Evolutionary conservation across 352 stramenopile species (phyloP), one percentile per base, ranked within the genome.

Genomic region (Globisporangium yorkense): DNA sequence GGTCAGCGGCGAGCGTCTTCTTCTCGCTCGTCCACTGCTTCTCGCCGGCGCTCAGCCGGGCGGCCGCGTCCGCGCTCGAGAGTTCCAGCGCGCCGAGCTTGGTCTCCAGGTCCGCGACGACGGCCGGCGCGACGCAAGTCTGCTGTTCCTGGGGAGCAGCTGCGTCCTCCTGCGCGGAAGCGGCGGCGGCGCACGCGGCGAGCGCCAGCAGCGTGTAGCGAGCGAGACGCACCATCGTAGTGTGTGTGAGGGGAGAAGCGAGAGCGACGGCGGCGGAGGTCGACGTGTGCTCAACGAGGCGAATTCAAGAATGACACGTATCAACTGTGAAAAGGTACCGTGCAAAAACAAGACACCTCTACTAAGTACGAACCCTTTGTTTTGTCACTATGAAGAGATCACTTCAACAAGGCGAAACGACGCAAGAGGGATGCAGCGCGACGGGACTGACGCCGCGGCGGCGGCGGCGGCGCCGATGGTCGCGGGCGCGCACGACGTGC

Each of bases 401-500:
- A 46, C 18, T 24, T 5, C 3, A 6, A 20, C 18, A 21, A 8
- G 10, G 2, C 8, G 15, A 54, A 54, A 27, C 49, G 31, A 44
- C 33, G 21, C 41, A 18, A 29, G 21, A 24, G 21, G 21, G 49
- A 43, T 13, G 9, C 16, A 54, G 24, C 33, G 10, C 18, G n/a
- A 27, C 13, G 6, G 12, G 2, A 48, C 59, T 61, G 53, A 47
- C 8, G 39, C 13, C 33, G 24, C 44, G 43, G 31, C 37, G 33
- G 2, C 15, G 33, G 12, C 37, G 45, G n/a, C 15, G 37, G 21
- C 18, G 51, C 16, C 5, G 35, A 51, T 65, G 40, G 71, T 87
- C 43, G 76, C 74, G 35, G 72, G 65, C 31, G 62, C 68, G 39
- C 74, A 77, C 33, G 75, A 88, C 54, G 73, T 89, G 31, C 84